Percentiles rank a stretch among this genome's conserved stretches.
Conservation (phyloP, 345 rosid genomes). For the Salix udensis region DNA sequence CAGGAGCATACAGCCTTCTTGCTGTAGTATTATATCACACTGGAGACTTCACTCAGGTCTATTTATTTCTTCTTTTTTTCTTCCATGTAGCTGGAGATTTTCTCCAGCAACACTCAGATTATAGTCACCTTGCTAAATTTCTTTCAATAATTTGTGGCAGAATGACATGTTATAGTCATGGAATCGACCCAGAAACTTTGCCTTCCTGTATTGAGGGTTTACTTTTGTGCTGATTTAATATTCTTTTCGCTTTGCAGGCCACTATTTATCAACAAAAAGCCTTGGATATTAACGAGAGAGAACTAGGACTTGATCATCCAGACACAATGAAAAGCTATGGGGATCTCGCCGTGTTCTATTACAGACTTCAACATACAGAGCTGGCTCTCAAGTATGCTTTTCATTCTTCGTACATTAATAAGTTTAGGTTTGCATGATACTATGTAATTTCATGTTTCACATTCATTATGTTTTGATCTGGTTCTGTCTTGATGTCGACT, state of each 20-base stretch:
- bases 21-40: conserved; percentile 98
- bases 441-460: neutral
- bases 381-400: conserved; percentile 87
- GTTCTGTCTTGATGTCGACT: neutral
- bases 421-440: conserved; percentile 3
- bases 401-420: conserved; percentile 6
- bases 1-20: conserved; percentile 99
- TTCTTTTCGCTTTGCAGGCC: conserved; percentile 55
- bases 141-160: neutral
- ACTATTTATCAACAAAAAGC: conserved; percentile 98
- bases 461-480: conserved; percentile 1
- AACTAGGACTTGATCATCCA: conserved; percentile 96
- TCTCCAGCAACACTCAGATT: neutral
- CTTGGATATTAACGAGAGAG: conserved; percentile 98
- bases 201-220: conserved; percentile 17
- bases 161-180: neutral
- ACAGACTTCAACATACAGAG: conserved; percentile 98
- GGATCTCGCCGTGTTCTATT: conserved; percentile 99
- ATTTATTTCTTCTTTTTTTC: neutral
- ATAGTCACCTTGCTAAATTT: conserved; percentile 4
- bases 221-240: conserved; percentile 14
- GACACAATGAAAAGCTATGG: conserved; percentile 99
- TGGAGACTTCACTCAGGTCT: conserved; percentile 97
- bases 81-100: neutral
- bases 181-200: neutral